These are phyloP conservation scores for Luffa aegyptiaca DNA, from an alignment of 306 rosid genomes.

Conservation along the genomic window DNA sequence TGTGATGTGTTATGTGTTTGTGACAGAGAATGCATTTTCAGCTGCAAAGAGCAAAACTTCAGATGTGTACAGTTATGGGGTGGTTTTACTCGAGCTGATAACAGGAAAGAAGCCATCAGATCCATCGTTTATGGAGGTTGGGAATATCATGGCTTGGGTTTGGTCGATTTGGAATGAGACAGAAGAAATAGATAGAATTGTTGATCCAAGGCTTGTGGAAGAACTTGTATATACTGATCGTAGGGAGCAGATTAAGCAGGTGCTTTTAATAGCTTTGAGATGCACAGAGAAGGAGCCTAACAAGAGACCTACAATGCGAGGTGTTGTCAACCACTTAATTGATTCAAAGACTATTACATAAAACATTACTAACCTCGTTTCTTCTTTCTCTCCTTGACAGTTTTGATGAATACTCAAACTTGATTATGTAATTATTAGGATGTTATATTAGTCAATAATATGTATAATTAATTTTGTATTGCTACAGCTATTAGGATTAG, in stretches of 20 bases:
- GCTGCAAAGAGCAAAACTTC: conserved; percentile 35
- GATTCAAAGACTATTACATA: conserved; percentile 14
- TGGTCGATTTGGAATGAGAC: conserved; percentile 34
- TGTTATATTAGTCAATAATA: too few species aligned
- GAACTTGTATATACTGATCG: conserved; percentile 31
- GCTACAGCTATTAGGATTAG: too few species aligned
- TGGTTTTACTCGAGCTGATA: conserved; percentile 69
- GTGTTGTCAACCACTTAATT: conserved; percentile 31
- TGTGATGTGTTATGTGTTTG: neutral
- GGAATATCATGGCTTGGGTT: conserved; percentile 43
- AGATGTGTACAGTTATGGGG: conserved; percentile 71
- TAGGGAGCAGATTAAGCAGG: conserved; percentile 32
- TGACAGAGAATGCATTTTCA: conserved; percentile 56
- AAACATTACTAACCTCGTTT: neutral
- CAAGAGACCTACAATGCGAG: conserved; percentile 53
- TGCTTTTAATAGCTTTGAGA: conserved; percentile 44
- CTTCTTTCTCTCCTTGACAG: neutral
- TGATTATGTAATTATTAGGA: neutral
- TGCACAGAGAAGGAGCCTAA: conserved; percentile 51
- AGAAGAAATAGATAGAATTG: conserved; percentile 30
- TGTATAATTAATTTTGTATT: too few species aligned
- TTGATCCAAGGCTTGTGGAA: conserved; percentile 38
- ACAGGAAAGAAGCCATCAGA: conserved; percentile 54
- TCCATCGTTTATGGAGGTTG: conserved; percentile 34
- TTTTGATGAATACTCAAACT: neutral